Evolutionary conservation across 73 alveolate genomes (phyloP).

Genomic region (Paramecium tetraurelia): DNA sequence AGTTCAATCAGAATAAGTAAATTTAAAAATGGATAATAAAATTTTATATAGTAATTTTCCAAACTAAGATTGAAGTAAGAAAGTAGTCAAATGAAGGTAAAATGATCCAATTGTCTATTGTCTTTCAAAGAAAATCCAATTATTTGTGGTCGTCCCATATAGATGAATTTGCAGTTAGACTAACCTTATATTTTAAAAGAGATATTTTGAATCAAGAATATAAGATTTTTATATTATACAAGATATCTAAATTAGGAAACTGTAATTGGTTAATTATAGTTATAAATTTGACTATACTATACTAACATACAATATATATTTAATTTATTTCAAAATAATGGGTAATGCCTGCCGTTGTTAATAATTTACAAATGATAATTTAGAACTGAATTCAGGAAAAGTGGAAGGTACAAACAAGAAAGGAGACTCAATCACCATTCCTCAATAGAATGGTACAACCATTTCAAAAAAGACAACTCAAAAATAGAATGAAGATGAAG

Average conservation of each 20-base stretch:
- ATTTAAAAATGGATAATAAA: no score
- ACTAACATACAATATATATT: background rate
- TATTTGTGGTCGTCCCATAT: background rate
- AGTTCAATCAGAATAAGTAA: no score
- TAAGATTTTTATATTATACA: no score
- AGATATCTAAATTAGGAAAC: background rate
- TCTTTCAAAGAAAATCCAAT: background rate
- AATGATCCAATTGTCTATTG: background rate
- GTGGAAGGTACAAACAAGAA: background rate
- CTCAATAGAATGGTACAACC: background rate
- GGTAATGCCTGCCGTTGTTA: conserved; percentile 48
- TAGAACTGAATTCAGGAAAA: background rate
- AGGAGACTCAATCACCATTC: background rate
- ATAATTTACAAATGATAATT: background rate
- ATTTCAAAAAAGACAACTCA: background rate
- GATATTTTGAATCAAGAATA: no score
- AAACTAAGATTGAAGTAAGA: background rate
- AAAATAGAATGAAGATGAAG: background rate
- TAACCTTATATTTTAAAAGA: no score
- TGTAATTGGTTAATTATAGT: background rate
- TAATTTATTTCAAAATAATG: background rate
- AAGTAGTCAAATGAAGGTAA: background rate
- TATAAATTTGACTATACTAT: no score
- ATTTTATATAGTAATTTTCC: no score
- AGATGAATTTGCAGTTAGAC: background rate